These are phyloP conservation scores for Verbascum thapsus DNA, from an alignment of 257 asterid genomes.

Conservation along the genomic window DNA sequence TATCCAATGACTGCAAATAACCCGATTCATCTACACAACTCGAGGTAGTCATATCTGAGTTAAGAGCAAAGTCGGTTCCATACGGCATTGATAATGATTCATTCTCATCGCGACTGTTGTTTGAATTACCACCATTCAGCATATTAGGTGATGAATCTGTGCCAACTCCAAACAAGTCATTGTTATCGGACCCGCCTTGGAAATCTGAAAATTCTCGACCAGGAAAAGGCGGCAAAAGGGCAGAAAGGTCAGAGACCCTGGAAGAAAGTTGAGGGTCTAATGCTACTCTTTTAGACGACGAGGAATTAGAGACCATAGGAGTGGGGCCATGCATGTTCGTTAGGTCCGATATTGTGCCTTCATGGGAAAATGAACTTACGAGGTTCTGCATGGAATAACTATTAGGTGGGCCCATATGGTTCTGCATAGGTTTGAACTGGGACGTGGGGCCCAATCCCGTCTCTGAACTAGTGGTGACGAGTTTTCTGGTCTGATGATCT, in stretches of 20 bases:
- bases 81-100: constrained; percentile 62
- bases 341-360: constrained; percentile 50
- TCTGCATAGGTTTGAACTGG: constrained; percentile 57
- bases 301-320: constrained; percentile 53
- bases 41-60: constrained; percentile 73
- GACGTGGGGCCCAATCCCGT: constrained; percentile 47
- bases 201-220: constrained; percentile 66
- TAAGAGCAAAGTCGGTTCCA: constrained; percentile 59
- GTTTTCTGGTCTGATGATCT: constrained; percentile 52
- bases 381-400: constrained; percentile 62
- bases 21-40: constrained; percentile 89
- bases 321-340: constrained; percentile 51
- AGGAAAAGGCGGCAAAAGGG: constrained; percentile 66
- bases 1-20: constrained; percentile 82
- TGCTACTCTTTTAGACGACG: constrained; percentile 74
- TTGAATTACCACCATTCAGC: constrained; percentile 52
- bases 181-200: constrained; percentile 53
- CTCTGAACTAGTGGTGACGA: constrained; percentile 44
- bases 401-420: constrained; percentile 52
- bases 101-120: constrained; percentile 43
- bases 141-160: constrained; percentile 52
- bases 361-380: constrained; percentile 66
- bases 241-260: constrained; percentile 60
- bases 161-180: constrained; percentile 56
- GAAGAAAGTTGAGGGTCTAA: constrained; percentile 68